Evolutionary conservation across 2,329 filamentous ascomycete species (phyloP).

Genomic region (Paecilomyces formosus): DNA sequence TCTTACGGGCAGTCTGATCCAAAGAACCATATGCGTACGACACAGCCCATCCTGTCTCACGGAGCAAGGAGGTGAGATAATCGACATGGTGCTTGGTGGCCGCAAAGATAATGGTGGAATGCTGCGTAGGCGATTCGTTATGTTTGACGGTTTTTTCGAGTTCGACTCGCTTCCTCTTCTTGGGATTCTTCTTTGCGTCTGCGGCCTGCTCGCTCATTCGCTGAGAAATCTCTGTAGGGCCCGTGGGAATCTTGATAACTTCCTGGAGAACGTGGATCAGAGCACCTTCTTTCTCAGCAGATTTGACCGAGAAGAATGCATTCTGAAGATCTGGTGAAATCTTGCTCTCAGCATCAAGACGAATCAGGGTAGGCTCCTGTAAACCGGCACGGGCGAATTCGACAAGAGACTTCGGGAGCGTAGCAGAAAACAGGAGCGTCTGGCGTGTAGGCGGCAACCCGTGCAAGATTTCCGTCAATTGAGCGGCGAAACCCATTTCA

Average conservation of each 20-base stretch:
- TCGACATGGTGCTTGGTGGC: conserved; percentile 98
- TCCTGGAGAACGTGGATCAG: conserved; percentile 83
- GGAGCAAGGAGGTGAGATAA: conserved; percentile 77
- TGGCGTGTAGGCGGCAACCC: conserved; percentile 77
- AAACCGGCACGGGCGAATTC: conserved; percentile 92
- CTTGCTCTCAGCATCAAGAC: conserved; percentile 90
- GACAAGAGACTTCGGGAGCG: conserved; percentile 84
- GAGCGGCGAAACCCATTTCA: conserved; percentile 95
- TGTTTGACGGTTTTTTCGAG: conserved; percentile 44
- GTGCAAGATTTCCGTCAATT: conserved; percentile 87
- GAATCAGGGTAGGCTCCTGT: conserved; percentile 83
- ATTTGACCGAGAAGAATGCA: conserved; percentile 90
- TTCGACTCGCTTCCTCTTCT: conserved; percentile 43
- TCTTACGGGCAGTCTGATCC: conserved; percentile 86
- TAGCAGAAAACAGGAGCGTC: conserved; percentile 91
- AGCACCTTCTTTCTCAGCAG: conserved; percentile 87
- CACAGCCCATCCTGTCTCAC: conserved; percentile 72
- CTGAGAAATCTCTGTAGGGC: conserved; percentile 49
- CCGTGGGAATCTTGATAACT: conserved; percentile 80
- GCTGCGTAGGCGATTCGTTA: conserved; percentile 68
- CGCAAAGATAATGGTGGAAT: conserved; percentile 91
- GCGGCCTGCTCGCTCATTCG: conserved; percentile 40
- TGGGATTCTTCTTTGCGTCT: conserved; percentile 32
- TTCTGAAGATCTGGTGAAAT: conserved; percentile 93
- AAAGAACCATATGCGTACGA: conserved; percentile 93